Conservation (phyloP, 2,329 filamentous ascomycete species). For the Cordyceps cateniannulata region DNA sequence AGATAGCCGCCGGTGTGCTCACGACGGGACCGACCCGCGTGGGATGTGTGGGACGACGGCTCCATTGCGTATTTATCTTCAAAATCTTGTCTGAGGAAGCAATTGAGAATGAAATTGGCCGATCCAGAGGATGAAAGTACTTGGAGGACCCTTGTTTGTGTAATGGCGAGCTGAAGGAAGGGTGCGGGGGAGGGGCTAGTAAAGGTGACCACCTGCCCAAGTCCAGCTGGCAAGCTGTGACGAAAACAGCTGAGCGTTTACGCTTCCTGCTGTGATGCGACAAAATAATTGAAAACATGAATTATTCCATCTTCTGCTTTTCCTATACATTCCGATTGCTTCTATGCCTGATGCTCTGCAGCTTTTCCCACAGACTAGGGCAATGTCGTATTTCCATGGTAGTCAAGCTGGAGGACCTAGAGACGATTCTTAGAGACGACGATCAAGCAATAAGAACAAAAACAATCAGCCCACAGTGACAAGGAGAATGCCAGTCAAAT, state of each 20-base stretch:
- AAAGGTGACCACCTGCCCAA: too few species aligned
- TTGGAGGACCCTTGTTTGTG: neutral
- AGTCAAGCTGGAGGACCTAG: too few species aligned
- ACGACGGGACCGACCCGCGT: conserved; percentile 26
- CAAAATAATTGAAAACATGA: too few species aligned
- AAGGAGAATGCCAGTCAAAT: too few species aligned
- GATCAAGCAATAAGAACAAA: too few species aligned
- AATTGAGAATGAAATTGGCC: neutral
- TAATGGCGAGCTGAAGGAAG: neutral
- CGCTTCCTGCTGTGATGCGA: neutral
- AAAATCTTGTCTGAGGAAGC: neutral
- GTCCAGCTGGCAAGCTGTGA: neutral
- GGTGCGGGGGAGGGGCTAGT: conserved; percentile 2
- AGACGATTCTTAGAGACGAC: too few species aligned
- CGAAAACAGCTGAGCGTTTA: neutral
- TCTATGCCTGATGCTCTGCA: too few species aligned
- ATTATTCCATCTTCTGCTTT: too few species aligned
- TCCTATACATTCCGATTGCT: too few species aligned
- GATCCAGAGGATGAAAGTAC: neutral
- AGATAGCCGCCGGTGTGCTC: conserved; percentile 42
- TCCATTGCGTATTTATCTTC: conserved; percentile 4
- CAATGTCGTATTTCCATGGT: too few species aligned
- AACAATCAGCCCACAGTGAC: too few species aligned
- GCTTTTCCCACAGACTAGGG: too few species aligned
- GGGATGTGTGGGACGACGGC: conserved; percentile 17